phyloP scores from a whole-genome alignment of 352 stramenopile species.

The Globisporangium rhizosaccharum region DNA sequence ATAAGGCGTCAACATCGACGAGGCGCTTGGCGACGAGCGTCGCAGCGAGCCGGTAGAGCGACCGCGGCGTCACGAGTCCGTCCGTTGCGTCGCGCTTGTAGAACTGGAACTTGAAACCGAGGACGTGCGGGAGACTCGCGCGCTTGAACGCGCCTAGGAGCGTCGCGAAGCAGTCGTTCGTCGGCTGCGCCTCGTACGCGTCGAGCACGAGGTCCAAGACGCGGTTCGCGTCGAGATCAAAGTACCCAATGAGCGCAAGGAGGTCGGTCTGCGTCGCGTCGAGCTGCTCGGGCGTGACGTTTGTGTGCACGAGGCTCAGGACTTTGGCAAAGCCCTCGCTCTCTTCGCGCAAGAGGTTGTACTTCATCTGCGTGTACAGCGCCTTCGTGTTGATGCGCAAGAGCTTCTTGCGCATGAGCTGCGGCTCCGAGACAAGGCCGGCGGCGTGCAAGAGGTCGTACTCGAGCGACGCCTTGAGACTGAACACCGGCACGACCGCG shows the following conservation, averaged over 20 bases:
- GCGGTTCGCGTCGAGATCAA: constrained; percentile 95
- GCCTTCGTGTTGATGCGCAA: constrained; percentile 85
- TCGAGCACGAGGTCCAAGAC: constrained; percentile 93
- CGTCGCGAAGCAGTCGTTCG: constrained; percentile 68
- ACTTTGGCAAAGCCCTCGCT: constrained; percentile 96
- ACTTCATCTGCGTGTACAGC: constrained; percentile 95
- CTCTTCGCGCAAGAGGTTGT: constrained; percentile 96
- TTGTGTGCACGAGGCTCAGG: constrained; percentile 72
- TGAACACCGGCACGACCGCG: constrained; percentile 44
- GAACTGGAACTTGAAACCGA: constrained; percentile 93
- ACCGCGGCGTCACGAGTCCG: constrained; percentile 41
- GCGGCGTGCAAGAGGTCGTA: constrained; percentile 71
- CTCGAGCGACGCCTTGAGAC: constrained; percentile 66
- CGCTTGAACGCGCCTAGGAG: constrained; percentile 71
- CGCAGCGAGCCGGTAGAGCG: constrained; percentile 84
- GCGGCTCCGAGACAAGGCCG: constrained; percentile 43
- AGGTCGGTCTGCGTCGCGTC: constrained; percentile 68
- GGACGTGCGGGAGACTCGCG: constrained; percentile 80
- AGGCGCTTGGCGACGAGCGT: constrained; percentile 82
- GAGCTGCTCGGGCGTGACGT: constrained; percentile 55
- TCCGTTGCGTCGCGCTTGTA: constrained; percentile 66
- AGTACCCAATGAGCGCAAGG: constrained; percentile 83
- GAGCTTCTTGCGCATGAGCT: constrained; percentile 63
- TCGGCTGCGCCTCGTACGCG: constrained; percentile 87
- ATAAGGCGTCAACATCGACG: constrained; percentile 65